These are phyloP conservation scores for Pichia sp. DNA, from an alignment of 1,139 yeast genomes.

Conservation along the genomic window DNA sequence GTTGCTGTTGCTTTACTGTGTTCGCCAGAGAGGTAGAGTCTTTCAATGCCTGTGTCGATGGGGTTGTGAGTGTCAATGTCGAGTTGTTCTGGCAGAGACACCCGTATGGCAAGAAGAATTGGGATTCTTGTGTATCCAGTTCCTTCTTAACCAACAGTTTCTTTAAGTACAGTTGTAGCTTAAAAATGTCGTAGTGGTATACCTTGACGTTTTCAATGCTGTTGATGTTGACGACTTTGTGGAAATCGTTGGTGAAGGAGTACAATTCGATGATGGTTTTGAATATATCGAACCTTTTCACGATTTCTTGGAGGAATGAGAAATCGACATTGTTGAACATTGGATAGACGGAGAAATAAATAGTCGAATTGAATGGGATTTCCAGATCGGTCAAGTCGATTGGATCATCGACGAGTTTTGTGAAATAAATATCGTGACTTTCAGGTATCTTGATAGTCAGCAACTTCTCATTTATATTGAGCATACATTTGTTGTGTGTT, in stretches of 20 bases:
- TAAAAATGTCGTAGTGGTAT: constrained; percentile 3
- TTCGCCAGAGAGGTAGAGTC: not conserved
- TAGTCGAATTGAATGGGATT: constrained; percentile 5
- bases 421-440: constrained; percentile 6
- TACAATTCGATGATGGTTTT: constrained; percentile 6
- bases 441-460: constrained; percentile 8
- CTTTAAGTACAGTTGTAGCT: constrained; percentile 4
- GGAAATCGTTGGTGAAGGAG: constrained; percentile 9
- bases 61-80: not conserved
- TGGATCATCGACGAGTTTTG: not conserved
- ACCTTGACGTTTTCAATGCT: not conserved
- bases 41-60: not conserved
- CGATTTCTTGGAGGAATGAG: not conserved
- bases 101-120: constrained; percentile 1
- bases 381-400: constrained; percentile 1
- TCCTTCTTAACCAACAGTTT: constrained; percentile 2
- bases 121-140: not conserved
- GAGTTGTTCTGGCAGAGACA: not conserved
- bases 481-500: not conserved
- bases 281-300: not conserved
- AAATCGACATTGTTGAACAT: constrained; percentile 6
- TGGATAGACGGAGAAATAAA: constrained; percentile 11
- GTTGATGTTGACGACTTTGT: not conserved
- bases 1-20: too few relatives aligned
- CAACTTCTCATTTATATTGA: constrained; percentile 9